Conservation (phyloP, 805 yeast genomes). For the Tetrapisispora phaffii region DNA sequence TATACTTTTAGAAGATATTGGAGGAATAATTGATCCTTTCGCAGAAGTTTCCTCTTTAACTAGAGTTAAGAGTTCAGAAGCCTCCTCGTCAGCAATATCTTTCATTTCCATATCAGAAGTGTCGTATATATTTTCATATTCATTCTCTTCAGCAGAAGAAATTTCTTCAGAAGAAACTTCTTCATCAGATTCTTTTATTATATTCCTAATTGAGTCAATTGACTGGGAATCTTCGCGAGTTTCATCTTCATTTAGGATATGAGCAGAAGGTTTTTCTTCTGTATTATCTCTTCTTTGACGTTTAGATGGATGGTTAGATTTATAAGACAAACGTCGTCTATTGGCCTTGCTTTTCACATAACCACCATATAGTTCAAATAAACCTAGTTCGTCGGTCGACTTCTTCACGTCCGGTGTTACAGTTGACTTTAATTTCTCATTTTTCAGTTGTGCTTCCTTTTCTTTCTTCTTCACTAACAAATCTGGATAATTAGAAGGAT, state of each 20-base stretch:
- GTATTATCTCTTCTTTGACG: slow-evolving; percentile 6
- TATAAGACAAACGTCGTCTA: slow-evolving; percentile 13
- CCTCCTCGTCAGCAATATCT: not conserved
- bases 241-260: slow-evolving; percentile 24
- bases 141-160: slow-evolving; percentile 10
- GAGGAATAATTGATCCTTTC: not conserved
- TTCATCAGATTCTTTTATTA: slow-evolving; percentile 10
- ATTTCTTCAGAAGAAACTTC: slow-evolving; percentile 8
- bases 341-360: slow-evolving; percentile 4
- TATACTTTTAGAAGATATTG: slow-evolving; percentile 1
- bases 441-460: slow-evolving; percentile 20
- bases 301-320: slow-evolving; percentile 7
- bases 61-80: not conserved
- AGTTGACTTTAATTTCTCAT: slow-evolving; percentile 5
- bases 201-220: not conserved
- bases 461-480: slow-evolving; percentile 29
- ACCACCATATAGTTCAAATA: slow-evolving; percentile 27
- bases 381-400: slow-evolving; percentile 27
- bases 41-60: not conserved
- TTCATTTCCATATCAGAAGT: not conserved
- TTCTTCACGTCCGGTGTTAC: slow-evolving; percentile 17
- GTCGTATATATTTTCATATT: slow-evolving; percentile 7
- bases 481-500: slow-evolving; percentile 49
- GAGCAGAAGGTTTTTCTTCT: slow-evolving; percentile 22
- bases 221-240: slow-evolving; percentile 18